Percentiles rank a stretch among this genome's conserved stretches.
Conservation (phyloP, 2,329 filamentous ascomycete genomes). For the Camillea tinctor region DNA sequence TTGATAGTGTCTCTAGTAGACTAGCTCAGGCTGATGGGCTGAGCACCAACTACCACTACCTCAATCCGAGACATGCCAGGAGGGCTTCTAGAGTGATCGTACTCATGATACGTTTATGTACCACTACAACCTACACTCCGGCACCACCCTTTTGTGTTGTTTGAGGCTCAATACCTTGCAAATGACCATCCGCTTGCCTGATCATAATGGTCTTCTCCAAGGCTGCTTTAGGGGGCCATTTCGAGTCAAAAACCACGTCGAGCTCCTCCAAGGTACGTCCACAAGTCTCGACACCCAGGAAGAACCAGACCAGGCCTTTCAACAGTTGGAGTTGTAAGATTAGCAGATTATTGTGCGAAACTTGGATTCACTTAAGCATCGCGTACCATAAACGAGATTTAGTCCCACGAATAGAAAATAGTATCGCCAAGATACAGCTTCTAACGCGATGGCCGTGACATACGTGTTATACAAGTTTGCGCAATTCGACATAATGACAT, state of each 20-base stretch:
- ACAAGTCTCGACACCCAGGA: slow-evolving; percentile 32
- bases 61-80: too few relatives aligned
- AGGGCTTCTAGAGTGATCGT: too few relatives aligned
- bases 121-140: neutral
- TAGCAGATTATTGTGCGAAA: too few relatives aligned
- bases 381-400: slow-evolving; percentile 27
- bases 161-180: neutral
- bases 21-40: too few relatives aligned
- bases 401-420: slow-evolving; percentile 34
- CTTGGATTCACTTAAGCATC: too few relatives aligned
- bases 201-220: slow-evolving; percentile 33
- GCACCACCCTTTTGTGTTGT: neutral
- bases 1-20: too few relatives aligned
- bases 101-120: neutral
- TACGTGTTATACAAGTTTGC: slow-evolving; percentile 35
- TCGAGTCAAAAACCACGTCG: slow-evolving; percentile 40
- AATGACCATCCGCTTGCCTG: slow-evolving; percentile 16
- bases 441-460: slow-evolving; percentile 31
- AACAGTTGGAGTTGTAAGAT: neutral
- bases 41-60: too few relatives aligned
- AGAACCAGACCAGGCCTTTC: slow-evolving; percentile 23
- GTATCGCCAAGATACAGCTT: slow-evolving; percentile 32
- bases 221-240: slow-evolving; percentile 38
- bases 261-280: slow-evolving; percentile 43
- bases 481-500: slow-evolving; percentile 31